Evolutionary conservation across 225 moss, liverwort and hornwort genomes (phyloP).

Genomic region (Polytrichum commune): DNA sequence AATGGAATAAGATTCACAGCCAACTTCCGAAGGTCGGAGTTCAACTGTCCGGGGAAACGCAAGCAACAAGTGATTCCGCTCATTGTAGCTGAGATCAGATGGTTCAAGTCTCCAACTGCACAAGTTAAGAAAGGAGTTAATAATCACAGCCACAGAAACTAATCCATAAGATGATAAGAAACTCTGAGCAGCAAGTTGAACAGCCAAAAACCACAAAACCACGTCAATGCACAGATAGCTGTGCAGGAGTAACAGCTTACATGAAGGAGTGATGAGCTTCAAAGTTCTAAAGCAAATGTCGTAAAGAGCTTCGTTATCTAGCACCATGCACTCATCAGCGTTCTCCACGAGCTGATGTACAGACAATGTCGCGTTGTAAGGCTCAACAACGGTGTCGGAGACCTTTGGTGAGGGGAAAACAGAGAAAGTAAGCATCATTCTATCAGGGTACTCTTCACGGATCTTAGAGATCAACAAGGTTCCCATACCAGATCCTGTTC

Average conservation of each 20-base stretch:
- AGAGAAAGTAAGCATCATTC: constrained; percentile 54
- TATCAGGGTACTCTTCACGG: constrained; percentile 47
- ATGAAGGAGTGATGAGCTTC: constrained; percentile 43
- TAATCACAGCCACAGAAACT: too few species aligned
- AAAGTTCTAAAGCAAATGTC: constrained; percentile 53
- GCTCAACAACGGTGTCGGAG: constrained; percentile 57
- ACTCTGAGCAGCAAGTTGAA: too few species aligned
- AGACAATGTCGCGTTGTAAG: constrained; percentile 47
- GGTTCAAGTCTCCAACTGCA: constrained; percentile 54
- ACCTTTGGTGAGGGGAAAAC: constrained; percentile 53
- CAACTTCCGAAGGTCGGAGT: constrained; percentile 46
- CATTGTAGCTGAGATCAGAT: constrained; percentile 51
- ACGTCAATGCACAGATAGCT: not conserved
- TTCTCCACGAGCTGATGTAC: constrained; percentile 55
- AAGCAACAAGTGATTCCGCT: constrained; percentile 52
- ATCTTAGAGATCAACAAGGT: constrained; percentile 45
- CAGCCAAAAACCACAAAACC: too few species aligned
- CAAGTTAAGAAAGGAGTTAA: not conserved
- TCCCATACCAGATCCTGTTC: constrained; percentile 51
- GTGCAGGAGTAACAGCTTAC: constrained; percentile 6
- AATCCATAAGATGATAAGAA: not conserved
- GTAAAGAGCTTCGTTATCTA: constrained; percentile 47
- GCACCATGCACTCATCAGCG: constrained; percentile 50
- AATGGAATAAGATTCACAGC: constrained; percentile 53
- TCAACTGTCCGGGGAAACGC: constrained; percentile 51